Conservation (phyloP, 2,329 filamentous ascomycete species). For the Eutypella sp. region DNA sequence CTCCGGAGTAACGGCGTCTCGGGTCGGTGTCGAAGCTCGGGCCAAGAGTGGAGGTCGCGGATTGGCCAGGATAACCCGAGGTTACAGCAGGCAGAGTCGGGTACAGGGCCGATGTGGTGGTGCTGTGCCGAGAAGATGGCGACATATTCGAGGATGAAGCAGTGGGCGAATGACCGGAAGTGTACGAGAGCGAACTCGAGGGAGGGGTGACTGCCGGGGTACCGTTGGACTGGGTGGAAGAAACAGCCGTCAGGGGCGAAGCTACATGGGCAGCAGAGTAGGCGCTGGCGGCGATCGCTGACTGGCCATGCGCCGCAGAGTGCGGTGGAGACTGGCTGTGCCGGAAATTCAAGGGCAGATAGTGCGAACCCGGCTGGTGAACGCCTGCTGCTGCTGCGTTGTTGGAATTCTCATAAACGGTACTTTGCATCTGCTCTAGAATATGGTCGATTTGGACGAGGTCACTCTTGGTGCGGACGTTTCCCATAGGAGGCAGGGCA, state of each 20-base stretch:
- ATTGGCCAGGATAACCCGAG: slow-evolving; percentile 63
- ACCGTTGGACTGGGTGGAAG: slow-evolving; percentile 52
- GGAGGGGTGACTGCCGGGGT: slow-evolving; percentile 75
- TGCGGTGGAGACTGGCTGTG: slow-evolving; percentile 46
- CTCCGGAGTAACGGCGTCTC: slow-evolving; percentile 61
- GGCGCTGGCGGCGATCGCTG: slow-evolving; percentile 29
- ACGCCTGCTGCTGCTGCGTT: slow-evolving; percentile 75
- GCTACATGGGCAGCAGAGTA: slow-evolving; percentile 53
- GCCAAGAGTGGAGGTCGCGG: slow-evolving; percentile 66
- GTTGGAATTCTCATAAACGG: slow-evolving; percentile 88
- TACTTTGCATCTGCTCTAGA: slow-evolving; percentile 91
- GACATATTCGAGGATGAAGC: slow-evolving; percentile 68
- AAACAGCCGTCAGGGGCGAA: slow-evolving; percentile 54
- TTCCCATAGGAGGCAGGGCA: slow-evolving; percentile 80
- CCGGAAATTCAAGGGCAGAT: slow-evolving; percentile 51
- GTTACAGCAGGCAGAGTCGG: slow-evolving; percentile 68
- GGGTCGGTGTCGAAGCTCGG: slow-evolving; percentile 59
- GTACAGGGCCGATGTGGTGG: slow-evolving; percentile 62
- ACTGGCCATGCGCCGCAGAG: slow-evolving; percentile 30
- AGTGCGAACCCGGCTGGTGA: slow-evolving; percentile 67
- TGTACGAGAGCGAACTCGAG: slow-evolving; percentile 71
- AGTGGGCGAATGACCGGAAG: slow-evolving; percentile 69
- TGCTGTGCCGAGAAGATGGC: slow-evolving; percentile 58
- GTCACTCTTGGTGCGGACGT: slow-evolving; percentile 88
- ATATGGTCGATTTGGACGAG: slow-evolving; percentile 91